Evolutionary conservation across 2,329 filamentous ascomycete genomes (phyloP).

Genomic region (Alternaria gaisen): DNA sequence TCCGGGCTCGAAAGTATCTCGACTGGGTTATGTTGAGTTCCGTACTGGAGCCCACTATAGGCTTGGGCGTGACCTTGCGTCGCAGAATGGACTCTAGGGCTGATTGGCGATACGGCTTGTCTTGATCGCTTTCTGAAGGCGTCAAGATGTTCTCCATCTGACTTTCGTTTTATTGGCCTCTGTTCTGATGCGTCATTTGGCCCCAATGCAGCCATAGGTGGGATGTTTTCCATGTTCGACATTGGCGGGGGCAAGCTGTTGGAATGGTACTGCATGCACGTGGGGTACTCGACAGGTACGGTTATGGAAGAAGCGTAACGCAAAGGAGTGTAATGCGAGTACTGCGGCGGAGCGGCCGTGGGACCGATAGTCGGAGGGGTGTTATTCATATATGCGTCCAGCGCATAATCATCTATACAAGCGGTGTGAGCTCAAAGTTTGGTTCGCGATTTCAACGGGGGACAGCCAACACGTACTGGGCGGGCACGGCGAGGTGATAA

Average conservation of each 20-base stretch:
- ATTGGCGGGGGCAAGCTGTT: neutral
- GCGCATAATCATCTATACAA: neutral
- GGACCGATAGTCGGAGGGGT: neutral
- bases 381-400: neutral
- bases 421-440: neutral
- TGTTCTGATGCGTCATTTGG: neutral
- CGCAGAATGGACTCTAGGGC: neutral
- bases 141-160: neutral
- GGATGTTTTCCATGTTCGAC: conserved; percentile 2
- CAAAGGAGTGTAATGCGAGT: conserved; percentile 1
- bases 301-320: neutral
- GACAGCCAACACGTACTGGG: neutral
- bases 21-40: conserved; percentile 23
- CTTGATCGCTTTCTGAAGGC: conserved; percentile 1
- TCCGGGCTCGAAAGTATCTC: conserved; percentile 30
- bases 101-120: neutral
- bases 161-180: conserved; percentile 23
- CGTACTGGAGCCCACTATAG: neutral
- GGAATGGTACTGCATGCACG: neutral
- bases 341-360: neutral
- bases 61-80: neutral
- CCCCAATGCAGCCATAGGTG: neutral
- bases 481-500: neutral
- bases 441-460: neutral
- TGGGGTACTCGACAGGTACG: neutral